A percentile compares a stretch with the other conserved stretches of the same genome.
Conservation (phyloP, 1,284 basidiomycete species). For the Neotropicomus parvogracilis region DNA sequence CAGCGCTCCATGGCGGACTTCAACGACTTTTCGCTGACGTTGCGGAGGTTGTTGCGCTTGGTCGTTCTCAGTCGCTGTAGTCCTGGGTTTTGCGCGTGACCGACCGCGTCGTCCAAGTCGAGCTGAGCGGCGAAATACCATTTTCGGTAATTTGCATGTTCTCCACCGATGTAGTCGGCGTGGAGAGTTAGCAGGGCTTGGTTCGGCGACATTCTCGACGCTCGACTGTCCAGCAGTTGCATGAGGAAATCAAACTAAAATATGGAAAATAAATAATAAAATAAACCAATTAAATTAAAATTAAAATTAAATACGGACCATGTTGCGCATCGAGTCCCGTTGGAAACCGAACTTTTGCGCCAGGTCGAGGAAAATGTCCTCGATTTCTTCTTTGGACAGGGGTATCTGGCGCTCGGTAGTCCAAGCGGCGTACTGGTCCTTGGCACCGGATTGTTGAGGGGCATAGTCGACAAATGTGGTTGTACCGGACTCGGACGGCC, state of each 20-base stretch:
- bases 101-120: constrained; percentile 97
- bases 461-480: constrained; percentile 59
- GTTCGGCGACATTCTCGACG: constrained; percentile 96
- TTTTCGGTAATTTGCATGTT: constrained; percentile 94
- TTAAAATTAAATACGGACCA: constrained; percentile 48
- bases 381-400: constrained; percentile 97
- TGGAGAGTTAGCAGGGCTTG: constrained; percentile 94
- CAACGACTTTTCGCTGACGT: constrained; percentile 75
- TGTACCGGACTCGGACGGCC: constrained; percentile 55
- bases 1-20: constrained; percentile 88
- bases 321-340: constrained; percentile 87
- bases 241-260: constrained; percentile 92
- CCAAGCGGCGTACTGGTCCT: constrained; percentile 93
- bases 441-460: constrained; percentile 44
- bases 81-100: constrained; percentile 88
- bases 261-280: not conserved
- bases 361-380: constrained; percentile 96
- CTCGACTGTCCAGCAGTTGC: constrained; percentile 94
- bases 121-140: constrained; percentile 99
- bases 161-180: constrained; percentile 98
- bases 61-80: constrained; percentile 78
- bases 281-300: not conserved
- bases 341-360: constrained; percentile 99
- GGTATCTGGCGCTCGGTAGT: constrained; percentile 89
- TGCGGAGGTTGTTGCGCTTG: constrained; percentile 40